A percentile compares a stretch with the other conserved stretches of the same genome.
These are phyloP conservation scores for Brassica rapa DNA, from an alignment of 345 rosid genomes.

Conservation along the genomic window DNA sequence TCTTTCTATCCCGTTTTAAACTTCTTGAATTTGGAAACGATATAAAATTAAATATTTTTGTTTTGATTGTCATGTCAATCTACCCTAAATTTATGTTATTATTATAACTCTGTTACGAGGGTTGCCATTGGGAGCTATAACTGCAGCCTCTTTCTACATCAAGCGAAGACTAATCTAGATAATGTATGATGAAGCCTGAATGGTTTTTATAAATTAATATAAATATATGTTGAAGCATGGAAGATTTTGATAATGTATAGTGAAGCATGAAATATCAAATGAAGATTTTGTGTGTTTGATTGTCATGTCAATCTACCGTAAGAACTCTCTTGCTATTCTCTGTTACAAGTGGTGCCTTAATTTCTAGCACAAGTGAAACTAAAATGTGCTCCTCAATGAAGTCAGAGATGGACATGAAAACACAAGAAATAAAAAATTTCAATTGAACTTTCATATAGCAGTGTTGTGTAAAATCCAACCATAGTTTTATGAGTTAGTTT, in stretches of 20 bases:
- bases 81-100: no score
- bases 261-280: background rate
- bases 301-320: background rate
- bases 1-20: background rate
- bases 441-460: background rate
- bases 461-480: background rate
- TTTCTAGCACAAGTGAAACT: background rate
- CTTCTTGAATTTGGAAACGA: slow-evolving; percentile 15
- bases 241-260: background rate
- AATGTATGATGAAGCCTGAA: background rate
- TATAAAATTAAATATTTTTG: slow-evolving; percentile 11
- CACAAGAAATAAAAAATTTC: background rate
- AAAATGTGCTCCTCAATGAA: background rate
- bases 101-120: background rate
- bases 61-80: background rate
- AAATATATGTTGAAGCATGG: background rate
- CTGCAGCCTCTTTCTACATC: background rate
- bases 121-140: background rate
- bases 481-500: background rate
- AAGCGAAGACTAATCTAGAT: background rate
- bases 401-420: background rate
- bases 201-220: background rate
- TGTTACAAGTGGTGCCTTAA: background rate
- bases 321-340: background rate
- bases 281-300: background rate